Base-by-base conservation (phyloP, 225 moss, liverwort and hornwort genomes). In the Straminergon stramineum region DNA sequence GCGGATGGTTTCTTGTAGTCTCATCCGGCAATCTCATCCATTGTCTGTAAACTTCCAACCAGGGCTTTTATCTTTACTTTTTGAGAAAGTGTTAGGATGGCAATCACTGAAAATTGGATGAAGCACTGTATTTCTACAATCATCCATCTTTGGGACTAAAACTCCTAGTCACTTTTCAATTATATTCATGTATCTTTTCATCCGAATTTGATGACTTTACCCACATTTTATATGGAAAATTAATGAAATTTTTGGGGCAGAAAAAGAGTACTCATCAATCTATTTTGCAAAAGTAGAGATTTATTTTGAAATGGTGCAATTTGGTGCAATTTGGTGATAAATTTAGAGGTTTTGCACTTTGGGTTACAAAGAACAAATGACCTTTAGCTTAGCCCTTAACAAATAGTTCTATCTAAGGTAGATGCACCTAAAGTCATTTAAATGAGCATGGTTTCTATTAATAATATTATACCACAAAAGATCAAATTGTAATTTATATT, bases 161-260 rank as follows among this genome's bases (percentile, higher is more conserved):
- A 51, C 48, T 48, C 48, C n/a, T n/a, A n/a, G n/a, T 8, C 0
- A 53, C 4, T 52, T 53, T 32, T 34, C 32, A 34, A 77, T 13
- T 52, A 8, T 10, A 53, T 21, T 13, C 5, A 52, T 34, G 1
- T 21, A 32, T 0, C 32, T 31, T 19, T 12, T 75, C 19, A 51
- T 51, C 34, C 31, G 21, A 48, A 30, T 9, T 74, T 74, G 17
- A 6, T 11, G 11, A 30, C 10, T 30, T 45, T 16, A 30, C 0
- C 45, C 2, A 74, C 5, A 32, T 7, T 32, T 52, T 12, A 52
- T 12, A 5, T 52, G 20, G 7, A 32, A 32, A 48, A 48, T 48
- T 48, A 48, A 7, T 20, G 7, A 0, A 52, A 52, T 12, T 3
- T 6, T 34, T 20, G 0, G 4, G 4, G 11, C 7, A 2, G 2